Conservation (phyloP, 2,329 filamentous ascomycete genomes). For the Tolypocladium nubicola region DNA sequence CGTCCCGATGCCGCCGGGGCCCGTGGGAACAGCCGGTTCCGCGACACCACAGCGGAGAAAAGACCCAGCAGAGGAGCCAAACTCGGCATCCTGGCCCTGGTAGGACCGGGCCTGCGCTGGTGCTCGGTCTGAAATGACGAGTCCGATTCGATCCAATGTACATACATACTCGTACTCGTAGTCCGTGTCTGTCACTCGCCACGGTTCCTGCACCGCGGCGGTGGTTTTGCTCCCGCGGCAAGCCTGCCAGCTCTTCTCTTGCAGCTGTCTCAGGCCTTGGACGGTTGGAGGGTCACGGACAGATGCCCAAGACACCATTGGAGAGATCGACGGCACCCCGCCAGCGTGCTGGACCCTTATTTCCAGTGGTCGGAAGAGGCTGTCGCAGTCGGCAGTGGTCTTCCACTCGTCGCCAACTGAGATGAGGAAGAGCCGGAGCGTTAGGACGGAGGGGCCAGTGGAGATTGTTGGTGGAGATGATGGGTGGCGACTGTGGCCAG, state of each 20-base stretch:
- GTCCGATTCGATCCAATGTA: neutral
- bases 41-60: slow-evolving; percentile 1
- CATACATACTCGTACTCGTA: too few species aligned
- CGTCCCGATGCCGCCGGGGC: slow-evolving; percentile 6
- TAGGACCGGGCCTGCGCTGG: neutral
- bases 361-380: neutral
- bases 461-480: neutral
- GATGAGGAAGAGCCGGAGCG: neutral
- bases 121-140: neutral
- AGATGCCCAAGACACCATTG: neutral
- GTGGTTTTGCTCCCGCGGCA: neutral
- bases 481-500: neutral
- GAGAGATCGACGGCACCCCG: neutral
- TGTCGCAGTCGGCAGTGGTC: neutral
- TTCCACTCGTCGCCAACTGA: neutral
- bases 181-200: neutral
- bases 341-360: neutral
- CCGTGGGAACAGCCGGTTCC: slow-evolving; percentile 9
- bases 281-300: neutral
- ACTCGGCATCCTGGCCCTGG: neutral
- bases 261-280: neutral
- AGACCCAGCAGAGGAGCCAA: neutral
- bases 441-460: neutral
- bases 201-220: neutral
- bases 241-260: neutral